Base-by-base conservation (phyloP, 73 alveolate genomes). In the Stentor roeselii region DNA sequence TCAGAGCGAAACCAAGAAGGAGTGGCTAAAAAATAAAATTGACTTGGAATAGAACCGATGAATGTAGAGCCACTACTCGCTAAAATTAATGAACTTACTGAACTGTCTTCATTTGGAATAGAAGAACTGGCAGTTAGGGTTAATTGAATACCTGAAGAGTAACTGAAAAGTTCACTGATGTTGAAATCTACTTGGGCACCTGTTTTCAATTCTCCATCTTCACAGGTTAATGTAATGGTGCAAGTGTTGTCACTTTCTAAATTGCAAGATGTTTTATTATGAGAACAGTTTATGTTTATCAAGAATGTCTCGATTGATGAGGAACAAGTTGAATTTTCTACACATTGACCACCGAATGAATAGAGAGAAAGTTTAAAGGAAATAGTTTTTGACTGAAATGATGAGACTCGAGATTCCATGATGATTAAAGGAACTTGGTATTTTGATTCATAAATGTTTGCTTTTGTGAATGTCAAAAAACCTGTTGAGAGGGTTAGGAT, bases 41-140 rank as follows among this genome's bases (percentile, higher is more conserved):
- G n/a, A n/a, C 82, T 76, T 1, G 84, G 84, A 2, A 31, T 41
- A 37, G 78, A 39, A 35, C 84, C 84, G 32, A 32, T 76, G 59
- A 76, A 76, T 36, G 39, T 34, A 1, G 32, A 36, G 30, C 59
- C 59, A 21, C 31, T 15, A 38, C 39, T 67, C 32, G 84, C 32
- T 30, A 41, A 21, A 35, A 76, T 3, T 41, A 30, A 15, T 14
- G 6, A 6, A 21, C n/a, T 37, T 39, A 21, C 84, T 1, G 60
- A 27, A 67, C 75, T 39, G 34, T 27, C 39, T 3, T 37, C 76
- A 41, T 76, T 37, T 14, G 84, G 84, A 39, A 76, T 76, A n/a
- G 84, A 76, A 39, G 84, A 76, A 1, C 21, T 39, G 86, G 84
- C 32, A 36, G 84, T 76, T 34, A 76, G 6, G 39, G 32, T 76